phyloP scores from a whole-genome alignment of 2,329 filamentous ascomycete genomes.

The Chaetomium sp. region DNA sequence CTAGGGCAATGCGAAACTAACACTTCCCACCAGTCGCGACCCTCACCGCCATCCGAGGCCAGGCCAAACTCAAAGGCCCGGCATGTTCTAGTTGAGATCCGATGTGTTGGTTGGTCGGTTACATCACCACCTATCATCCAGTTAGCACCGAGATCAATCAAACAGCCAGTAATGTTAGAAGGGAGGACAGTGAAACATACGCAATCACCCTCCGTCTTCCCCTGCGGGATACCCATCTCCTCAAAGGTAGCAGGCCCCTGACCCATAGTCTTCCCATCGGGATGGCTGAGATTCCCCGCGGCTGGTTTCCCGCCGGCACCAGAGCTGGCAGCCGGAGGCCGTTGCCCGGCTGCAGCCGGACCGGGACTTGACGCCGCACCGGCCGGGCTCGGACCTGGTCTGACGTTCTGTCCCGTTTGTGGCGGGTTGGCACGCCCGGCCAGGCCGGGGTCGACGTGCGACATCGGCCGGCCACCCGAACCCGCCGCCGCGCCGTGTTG shows the following conservation, averaged over 20 bases:
- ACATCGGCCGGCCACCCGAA: conserved; percentile 36
- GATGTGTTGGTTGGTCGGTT: not conserved
- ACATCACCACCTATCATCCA: not conserved
- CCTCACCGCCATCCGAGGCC: not conserved
- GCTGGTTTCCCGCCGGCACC: conserved; percentile 32
- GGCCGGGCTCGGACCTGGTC: conserved; percentile 21
- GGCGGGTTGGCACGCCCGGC: conserved; percentile 27
- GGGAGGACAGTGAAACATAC: conserved; percentile 56
- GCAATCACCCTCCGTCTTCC: conserved; percentile 85
- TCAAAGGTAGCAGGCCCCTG: conserved; percentile 95
- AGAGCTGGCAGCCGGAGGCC: not conserved
- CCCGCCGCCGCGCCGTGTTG: not conserved
- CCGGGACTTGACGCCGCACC: conserved; percentile 16
- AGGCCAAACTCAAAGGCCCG: not conserved
- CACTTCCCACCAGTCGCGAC: not conserved
- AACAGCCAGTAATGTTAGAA: not conserved
- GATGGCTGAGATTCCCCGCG: conserved; percentile 34
- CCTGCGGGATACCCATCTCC: conserved; percentile 91
- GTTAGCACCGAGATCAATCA: not conserved
- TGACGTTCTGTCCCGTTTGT: conserved; percentile 14
- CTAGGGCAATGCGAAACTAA: not conserved
- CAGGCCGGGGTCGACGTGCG: conserved; percentile 21
- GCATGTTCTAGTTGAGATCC: not conserved
- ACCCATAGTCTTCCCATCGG: conserved; percentile 48
- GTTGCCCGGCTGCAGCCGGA: not conserved